Percentiles rank a stretch among this genome's conserved stretches.
These are phyloP conservation scores for Skeletonema potamos DNA, from an alignment of 108 stramenopile genomes.

Conservation along the genomic window DNA sequence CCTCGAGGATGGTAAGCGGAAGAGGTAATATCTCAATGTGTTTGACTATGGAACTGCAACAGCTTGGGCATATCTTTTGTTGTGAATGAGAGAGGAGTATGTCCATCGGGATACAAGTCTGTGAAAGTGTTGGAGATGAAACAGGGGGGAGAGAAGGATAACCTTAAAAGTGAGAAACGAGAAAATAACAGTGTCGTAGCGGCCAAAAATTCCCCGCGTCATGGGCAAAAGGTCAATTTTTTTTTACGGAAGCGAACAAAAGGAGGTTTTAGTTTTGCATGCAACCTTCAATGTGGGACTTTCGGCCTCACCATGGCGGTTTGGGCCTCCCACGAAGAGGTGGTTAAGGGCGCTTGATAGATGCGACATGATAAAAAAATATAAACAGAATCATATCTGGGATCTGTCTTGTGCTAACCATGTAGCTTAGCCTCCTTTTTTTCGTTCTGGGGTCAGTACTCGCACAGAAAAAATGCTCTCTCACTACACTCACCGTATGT, in stretches of 20 bases:
- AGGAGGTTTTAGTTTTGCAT: neutral
- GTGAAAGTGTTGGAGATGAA: neutral
- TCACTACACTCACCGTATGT: conserved; percentile 67
- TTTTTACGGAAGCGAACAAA: conserved; percentile 11
- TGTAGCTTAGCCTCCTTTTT: neutral
- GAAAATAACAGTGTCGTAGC: neutral
- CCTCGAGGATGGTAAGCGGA: conserved; percentile 43
- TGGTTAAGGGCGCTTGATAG: neutral
- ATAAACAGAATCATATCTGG: too few species aligned
- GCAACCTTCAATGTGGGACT: neutral
- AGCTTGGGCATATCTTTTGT: conserved; percentile 16
- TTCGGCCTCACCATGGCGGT: neutral
- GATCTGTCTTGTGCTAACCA: too few species aligned
- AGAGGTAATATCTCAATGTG: conserved; percentile 17
- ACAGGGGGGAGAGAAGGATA: neutral
- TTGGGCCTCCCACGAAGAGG: neutral
- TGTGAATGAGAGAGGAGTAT: conserved; percentile 10
- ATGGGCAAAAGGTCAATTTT: neutral
- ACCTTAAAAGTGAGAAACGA: neutral
- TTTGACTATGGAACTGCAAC: conserved; percentile 1
- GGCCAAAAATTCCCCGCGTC: neutral
- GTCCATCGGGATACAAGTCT: conserved; percentile 25
- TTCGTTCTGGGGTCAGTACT: neutral
- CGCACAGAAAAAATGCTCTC: neutral
- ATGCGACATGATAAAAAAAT: neutral